Conservation (phyloP, 805 yeast species). For the Cyberlindnera mycetangii region DNA sequence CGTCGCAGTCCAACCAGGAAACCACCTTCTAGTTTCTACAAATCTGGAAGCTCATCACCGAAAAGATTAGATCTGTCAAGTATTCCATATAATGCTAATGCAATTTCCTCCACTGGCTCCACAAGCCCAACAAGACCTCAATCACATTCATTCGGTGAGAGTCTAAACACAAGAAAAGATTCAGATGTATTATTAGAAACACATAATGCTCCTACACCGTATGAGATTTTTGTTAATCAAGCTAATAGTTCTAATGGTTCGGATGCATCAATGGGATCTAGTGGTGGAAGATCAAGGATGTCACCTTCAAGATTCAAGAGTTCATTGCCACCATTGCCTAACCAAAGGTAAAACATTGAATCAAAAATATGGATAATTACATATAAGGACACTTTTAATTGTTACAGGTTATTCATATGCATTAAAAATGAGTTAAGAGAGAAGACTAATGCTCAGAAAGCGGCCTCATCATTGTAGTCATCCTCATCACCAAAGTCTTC, state of each 20-base stretch:
- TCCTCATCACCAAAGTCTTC: conserved; percentile 47
- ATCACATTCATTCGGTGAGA: conserved; percentile 2
- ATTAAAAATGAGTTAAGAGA: not conserved
- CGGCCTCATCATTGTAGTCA: conserved; percentile 59
- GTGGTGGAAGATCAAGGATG: conserved; percentile 15
- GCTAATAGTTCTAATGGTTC: conserved; percentile 8
- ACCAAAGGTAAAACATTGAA: conserved; percentile 1
- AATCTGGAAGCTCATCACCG: conserved; percentile 19
- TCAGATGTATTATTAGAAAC: conserved; percentile 33
- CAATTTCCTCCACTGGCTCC: conserved; percentile 6
- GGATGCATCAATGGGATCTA: conserved; percentile 7
- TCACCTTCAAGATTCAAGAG: conserved; percentile 25
- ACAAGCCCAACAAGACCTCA: conserved; percentile 3
- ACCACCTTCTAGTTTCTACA: conserved; percentile 18
- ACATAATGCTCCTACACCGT: conserved; percentile 47
- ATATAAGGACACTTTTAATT: no score
- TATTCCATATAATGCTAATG: conserved; percentile 25
- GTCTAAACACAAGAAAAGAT: conserved; percentile 11
- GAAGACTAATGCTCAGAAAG: conserved; percentile 40
- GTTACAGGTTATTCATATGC: no score
- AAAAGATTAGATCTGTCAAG: conserved; percentile 13
- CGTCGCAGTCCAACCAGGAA: conserved; percentile 22
- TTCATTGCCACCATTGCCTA: conserved; percentile 23
- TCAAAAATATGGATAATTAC: no score
- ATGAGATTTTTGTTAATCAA: conserved; percentile 29